Evolutionary conservation across 1,284 basidiomycete genomes (phyloP).

Genomic region (Sanguinoderma infundibulare): DNA sequence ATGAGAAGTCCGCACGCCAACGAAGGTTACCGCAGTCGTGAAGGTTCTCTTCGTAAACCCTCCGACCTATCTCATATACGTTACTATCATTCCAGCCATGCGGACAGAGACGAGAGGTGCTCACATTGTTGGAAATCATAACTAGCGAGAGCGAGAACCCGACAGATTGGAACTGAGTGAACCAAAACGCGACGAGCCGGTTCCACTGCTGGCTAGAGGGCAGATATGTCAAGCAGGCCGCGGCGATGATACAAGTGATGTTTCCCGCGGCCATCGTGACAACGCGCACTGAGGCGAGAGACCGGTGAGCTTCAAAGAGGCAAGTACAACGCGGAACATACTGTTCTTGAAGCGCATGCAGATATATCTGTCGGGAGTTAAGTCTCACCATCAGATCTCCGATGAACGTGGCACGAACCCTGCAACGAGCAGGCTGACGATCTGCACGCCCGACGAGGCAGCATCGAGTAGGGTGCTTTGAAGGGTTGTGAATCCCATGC

Average conservation of each 20-base stretch:
- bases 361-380: constrained; percentile 7
- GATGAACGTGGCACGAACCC: constrained; percentile 11
- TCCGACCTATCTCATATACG: constrained; percentile 32
- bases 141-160: constrained; percentile 32
- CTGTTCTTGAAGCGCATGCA: constrained; percentile 28
- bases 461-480: constrained; percentile 27
- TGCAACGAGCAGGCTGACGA: constrained; percentile 20
- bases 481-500: constrained; percentile 23
- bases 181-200: constrained; percentile 39
- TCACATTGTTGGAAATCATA: constrained; percentile 35
- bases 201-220: constrained; percentile 37
- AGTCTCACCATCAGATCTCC: too few relatives aligned
- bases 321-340: neutral
- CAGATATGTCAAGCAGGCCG: constrained; percentile 35
- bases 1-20: constrained; percentile 11
- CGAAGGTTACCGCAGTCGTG: constrained; percentile 25
- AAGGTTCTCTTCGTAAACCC: constrained; percentile 34
- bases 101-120: too few relatives aligned
- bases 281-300: constrained; percentile 15
- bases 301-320: too few relatives aligned
- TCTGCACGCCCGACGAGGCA: constrained; percentile 24
- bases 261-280: constrained; percentile 32
- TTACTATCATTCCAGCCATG: too few relatives aligned
- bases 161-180: constrained; percentile 31
- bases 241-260: constrained; percentile 35